These are phyloP conservation scores for Filobasidium floriforme DNA, from an alignment of 768 basidiomycete genomes.

Conservation along the genomic window DNA sequence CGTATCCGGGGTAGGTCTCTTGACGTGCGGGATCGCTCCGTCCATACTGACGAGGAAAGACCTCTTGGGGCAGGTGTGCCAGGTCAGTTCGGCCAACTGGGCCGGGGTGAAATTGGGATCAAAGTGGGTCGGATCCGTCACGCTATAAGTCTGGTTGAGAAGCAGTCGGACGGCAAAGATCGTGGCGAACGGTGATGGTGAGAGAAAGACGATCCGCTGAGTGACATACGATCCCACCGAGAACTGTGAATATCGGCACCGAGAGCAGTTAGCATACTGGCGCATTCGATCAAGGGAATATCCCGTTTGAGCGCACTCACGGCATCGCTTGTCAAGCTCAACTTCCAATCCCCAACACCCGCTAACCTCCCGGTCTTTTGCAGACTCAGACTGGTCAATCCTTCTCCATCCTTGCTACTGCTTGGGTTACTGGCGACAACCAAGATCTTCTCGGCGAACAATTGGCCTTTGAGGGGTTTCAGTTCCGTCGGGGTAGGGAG, in stretches of 20 bases:
- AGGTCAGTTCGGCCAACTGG: neutral
- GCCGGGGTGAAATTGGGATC: constrained; percentile 31
- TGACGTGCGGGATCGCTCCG: constrained; percentile 27
- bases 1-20: constrained; percentile 25
- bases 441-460: constrained; percentile 28
- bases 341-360: constrained; percentile 25
- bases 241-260: too few species aligned
- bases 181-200: constrained; percentile 33
- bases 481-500: constrained; percentile 8
- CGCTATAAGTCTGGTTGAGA: constrained; percentile 31
- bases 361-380: constrained; percentile 32
- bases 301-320: constrained; percentile 29
- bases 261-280: too few species aligned
- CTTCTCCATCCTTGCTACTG: constrained; percentile 20
- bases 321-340: constrained; percentile 31
- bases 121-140: constrained; percentile 29
- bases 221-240: constrained; percentile 34
- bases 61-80: constrained; percentile 17
- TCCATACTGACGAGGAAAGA: constrained; percentile 33
- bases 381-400: constrained; percentile 28
- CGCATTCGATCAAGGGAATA: too few species aligned
- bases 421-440: constrained; percentile 37
- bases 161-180: constrained; percentile 39
- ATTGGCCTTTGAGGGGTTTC: constrained; percentile 32
- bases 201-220: constrained; percentile 25